Percentiles rank a stretch among this genome's conserved stretches.
These are phyloP conservation scores for Dactylellina drechsleri DNA, from an alignment of 2,329 filamentous ascomycete species.

Conservation along the genomic window DNA sequence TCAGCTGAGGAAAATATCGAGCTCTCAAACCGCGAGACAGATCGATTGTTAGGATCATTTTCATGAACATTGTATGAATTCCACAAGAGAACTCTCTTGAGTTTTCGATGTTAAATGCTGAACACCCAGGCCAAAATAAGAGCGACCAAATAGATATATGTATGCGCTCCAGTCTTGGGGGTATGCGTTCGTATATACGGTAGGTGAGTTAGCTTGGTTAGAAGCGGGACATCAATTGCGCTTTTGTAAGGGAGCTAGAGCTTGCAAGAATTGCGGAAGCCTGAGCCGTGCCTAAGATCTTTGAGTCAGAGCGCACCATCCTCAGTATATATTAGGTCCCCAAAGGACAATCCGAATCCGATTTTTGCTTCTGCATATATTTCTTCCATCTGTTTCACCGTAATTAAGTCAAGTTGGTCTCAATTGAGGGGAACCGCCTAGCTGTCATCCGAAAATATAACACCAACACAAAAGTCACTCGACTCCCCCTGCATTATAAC, in stretches of 20 bases:
- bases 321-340: slow-evolving; percentile 1
- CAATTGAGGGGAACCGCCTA: slow-evolving; percentile 1
- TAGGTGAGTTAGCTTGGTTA: not conserved
- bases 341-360: not conserved
- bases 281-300: slow-evolving; percentile 19
- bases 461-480: slow-evolving; percentile 1
- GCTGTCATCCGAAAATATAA: slow-evolving; percentile 11
- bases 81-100: too few species aligned
- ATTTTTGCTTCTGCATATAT: not conserved
- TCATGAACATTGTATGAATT: too few species aligned
- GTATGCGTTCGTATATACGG: too few species aligned
- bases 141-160: too few species aligned
- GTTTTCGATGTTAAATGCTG: too few species aligned
- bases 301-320: slow-evolving; percentile 18
- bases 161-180: too few species aligned
- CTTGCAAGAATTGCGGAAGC: not conserved
- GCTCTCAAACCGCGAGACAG: too few species aligned
- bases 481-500: slow-evolving; percentile 7
- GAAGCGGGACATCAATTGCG: slow-evolving; percentile 1
- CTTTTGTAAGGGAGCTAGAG: not conserved
- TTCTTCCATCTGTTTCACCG: slow-evolving; percentile 1
- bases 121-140: too few species aligned
- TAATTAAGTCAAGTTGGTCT: not conserved
- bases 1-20: too few species aligned
- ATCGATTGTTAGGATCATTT: too few species aligned